Evolutionary conservation across 139 green algal genomes (phyloP), one percentile per base, ranked within the genome.

Genomic region (Desmodesmus armatus): DNA sequence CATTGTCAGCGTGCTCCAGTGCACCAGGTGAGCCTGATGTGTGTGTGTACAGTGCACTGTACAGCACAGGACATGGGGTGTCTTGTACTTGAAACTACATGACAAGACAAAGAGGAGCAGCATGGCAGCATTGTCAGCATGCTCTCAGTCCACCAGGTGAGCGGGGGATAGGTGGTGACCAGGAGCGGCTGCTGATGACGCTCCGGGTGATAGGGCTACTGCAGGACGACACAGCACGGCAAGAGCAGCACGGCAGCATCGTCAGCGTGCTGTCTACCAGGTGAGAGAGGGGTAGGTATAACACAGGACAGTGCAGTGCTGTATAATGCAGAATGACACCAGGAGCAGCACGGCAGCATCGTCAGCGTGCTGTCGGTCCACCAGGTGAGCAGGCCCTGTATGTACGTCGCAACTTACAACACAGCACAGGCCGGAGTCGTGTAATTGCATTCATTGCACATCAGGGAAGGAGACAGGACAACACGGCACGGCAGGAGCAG

Each of bases 121-220:
- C 27, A n/a, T n/a, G n/a, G n/a, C n/a, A n/a, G n/a, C n/a, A n/a
- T n/a, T n/a, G n/a, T n/a, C n/a, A n/a, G n/a, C n/a, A 35, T 21
- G 1, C n/a, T n/a, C n/a, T n/a, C n/a, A n/a, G n/a, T n/a, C n/a
- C n/a, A n/a, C n/a, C n/a, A n/a, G n/a, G n/a, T n/a, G n/a, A n/a
- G n/a, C n/a, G 47, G 47, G 13, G 47, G 9, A 55, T n/a, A 62
- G 58, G 40, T 29, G 33, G 53, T 0, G 83, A 70, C 67, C 17
- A 73, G 70, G 85, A 92, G 86, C 85, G 88, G 3, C 82, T 95
- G 69, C 72, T 95, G 79, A 88, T 89, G 7, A 78, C 81, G 47
- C 76, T 95, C 88, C 85, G 93, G 69, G 78, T 93, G 41, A 49
- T 80, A 19, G 60, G 76, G 13, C 27, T 94, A 31, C 67, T 95